These are phyloP conservation scores for Raffaelea ambrosiae DNA, from an alignment of 2,329 filamentous ascomycete genomes.

Conservation along the genomic window DNA sequence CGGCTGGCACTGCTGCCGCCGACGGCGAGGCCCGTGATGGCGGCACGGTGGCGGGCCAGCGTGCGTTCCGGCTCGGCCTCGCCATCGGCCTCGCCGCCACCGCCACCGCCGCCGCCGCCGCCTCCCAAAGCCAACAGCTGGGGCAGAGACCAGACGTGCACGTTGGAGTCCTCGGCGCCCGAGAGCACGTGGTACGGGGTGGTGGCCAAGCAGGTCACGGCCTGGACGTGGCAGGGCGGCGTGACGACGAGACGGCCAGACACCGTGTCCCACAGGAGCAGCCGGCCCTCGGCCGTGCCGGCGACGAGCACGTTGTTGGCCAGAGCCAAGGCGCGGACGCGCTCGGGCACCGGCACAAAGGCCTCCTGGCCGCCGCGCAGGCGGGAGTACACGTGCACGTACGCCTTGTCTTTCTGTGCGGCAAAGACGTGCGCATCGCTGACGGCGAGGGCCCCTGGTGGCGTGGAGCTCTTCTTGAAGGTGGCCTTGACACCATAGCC, in stretches of 20 bases:
- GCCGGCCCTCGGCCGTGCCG: constrained; percentile 75
- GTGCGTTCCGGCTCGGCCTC: constrained; percentile 65
- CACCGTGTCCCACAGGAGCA: constrained; percentile 85
- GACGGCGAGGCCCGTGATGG: constrained; percentile 54
- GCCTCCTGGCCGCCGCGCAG: constrained; percentile 81
- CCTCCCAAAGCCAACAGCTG: constrained; percentile 52
- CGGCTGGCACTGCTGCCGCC: constrained; percentile 55
- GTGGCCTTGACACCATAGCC: constrained; percentile 46
- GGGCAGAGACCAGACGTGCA: constrained; percentile 84
- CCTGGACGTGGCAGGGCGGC: constrained; percentile 68
- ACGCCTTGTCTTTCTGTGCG: constrained; percentile 83
- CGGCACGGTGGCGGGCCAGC: constrained; percentile 68
- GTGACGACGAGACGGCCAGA: constrained; percentile 72
- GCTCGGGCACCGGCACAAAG: constrained; percentile 78
- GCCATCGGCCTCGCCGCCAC: neutral
- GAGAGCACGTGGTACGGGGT: constrained; percentile 67
- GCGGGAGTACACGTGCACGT: constrained; percentile 85
- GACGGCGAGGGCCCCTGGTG: constrained; percentile 69
- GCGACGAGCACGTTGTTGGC: constrained; percentile 59
- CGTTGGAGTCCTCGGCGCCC: constrained; percentile 76
- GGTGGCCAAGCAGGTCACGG: constrained; percentile 66
- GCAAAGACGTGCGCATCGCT: constrained; percentile 81
- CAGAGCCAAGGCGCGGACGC: constrained; percentile 63
- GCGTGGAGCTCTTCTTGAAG: constrained; percentile 89
- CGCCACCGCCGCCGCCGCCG: constrained; percentile 10